These are phyloP conservation scores for Tremella mesenterica DNA, from an alignment of 768 basidiomycete species.

Conservation along the genomic window DNA sequence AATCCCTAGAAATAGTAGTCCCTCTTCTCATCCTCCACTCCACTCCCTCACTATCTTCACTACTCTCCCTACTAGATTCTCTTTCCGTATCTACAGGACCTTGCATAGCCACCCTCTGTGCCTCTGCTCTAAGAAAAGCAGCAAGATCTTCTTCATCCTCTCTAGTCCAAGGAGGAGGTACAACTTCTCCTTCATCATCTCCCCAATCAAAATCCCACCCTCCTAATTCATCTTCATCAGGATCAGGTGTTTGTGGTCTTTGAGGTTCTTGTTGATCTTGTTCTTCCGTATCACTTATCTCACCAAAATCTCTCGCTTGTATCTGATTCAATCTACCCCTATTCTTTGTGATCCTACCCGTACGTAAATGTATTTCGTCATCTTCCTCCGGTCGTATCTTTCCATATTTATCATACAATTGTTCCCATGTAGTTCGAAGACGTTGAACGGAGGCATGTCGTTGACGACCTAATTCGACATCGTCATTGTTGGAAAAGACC, in stretches of 20 bases:
- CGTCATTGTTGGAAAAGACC: neutral
- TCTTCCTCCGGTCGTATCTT: conserved; percentile 24
- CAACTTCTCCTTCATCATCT: neutral
- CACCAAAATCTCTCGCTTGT: conserved; percentile 20
- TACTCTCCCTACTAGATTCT: too few species aligned
- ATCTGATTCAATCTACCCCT: conserved; percentile 19
- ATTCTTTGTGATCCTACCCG: conserved; percentile 19
- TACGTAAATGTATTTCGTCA: conserved; percentile 33
- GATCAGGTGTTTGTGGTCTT: conserved; percentile 1
- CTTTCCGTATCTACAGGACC: too few species aligned
- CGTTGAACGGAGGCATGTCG: conserved; percentile 17
- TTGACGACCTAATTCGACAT: too few species aligned
- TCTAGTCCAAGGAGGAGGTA: conserved; percentile 9
- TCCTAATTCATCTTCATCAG: conserved; percentile 30
- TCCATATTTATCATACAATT: conserved; percentile 26
- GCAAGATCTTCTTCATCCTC: conserved; percentile 28
- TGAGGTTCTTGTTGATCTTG: conserved; percentile 1
- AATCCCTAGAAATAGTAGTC: too few species aligned
- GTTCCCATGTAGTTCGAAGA: conserved; percentile 20
- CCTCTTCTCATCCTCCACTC: too few species aligned
- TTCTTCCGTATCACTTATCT: conserved; percentile 13
- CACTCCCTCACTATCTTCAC: too few species aligned
- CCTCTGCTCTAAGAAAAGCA: conserved; percentile 23
- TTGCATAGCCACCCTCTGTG: too few species aligned
- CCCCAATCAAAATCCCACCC: conserved; percentile 20